A percentile compares a stretch with the other conserved stretches of the same genome.
Evolutionary conservation across 768 basidiomycete species (phyloP).

Genomic region (Phylloporus sp.): DNA sequence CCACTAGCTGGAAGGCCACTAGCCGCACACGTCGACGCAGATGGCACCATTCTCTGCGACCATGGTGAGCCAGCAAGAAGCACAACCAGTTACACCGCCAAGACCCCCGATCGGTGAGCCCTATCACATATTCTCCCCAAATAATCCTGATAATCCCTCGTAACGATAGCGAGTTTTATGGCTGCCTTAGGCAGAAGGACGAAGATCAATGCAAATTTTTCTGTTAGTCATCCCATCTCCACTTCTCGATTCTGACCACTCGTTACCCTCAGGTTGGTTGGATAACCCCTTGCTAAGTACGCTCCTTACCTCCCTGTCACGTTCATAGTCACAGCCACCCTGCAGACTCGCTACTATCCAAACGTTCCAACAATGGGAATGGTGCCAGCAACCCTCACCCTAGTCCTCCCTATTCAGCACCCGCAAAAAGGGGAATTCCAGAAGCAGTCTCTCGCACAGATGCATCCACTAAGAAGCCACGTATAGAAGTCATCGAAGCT

Average conservation of each 20-base stretch:
- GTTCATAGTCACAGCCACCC: too few relatives aligned
- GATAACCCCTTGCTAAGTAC: too few relatives aligned
- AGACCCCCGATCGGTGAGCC: slow-evolving; percentile 37
- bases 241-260: background rate
- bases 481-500: slow-evolving; percentile 7
- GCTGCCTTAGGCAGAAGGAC: slow-evolving; percentile 27
- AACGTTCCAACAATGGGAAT: background rate
- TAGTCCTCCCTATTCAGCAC: background rate
- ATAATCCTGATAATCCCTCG: too few relatives aligned
- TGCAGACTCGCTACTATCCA: slow-evolving; percentile 11
- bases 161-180: slow-evolving; percentile 35
- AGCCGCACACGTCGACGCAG: slow-evolving; percentile 8
- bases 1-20: too few relatives aligned
- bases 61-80: slow-evolving; percentile 26
- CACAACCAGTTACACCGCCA: slow-evolving; percentile 27
- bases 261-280: slow-evolving; percentile 31
- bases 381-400: slow-evolving; percentile 1
- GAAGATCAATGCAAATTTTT: slow-evolving; percentile 30
- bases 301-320: too few relatives aligned
- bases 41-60: slow-evolving; percentile 35
- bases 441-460: background rate
- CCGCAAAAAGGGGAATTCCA: slow-evolving; percentile 6
- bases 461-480: background rate
- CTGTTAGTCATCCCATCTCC: slow-evolving; percentile 22
- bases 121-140: background rate